Base-by-base conservation (phyloP, 495 filamentous ascomycete species). In the Gamarada debralockiae region DNA sequence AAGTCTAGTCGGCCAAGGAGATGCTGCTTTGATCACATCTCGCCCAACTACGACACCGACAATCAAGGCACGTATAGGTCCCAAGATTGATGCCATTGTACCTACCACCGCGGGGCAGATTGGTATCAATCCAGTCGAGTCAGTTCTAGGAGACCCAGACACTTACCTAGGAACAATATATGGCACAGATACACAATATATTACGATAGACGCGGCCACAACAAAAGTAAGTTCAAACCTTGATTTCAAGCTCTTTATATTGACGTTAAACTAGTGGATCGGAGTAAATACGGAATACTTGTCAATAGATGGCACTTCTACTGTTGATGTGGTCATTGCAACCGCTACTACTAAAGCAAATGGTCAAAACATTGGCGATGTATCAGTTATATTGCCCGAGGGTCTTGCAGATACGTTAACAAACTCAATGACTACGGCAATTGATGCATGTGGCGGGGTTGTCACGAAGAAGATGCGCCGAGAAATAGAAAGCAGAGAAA, bases 331-430 rank as follows among this genome's bases (percentile, higher is more conserved):
- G 14, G 25, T 31, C 9, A 15, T 48, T 9, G 10, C 44, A 10
- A 48, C 44, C 4, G 44, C 44, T 7, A 48, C 23, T n/a, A 24
- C 10, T 10, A 24, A 3, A 3, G 24, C 22, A 4, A 33, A 48
- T 15, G 18, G 18, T 9, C 18, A 25, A 8, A 31, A 18, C 13
- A 24, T 33, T 12, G 44, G 44, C 9, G 44, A 48, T 34, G 17
- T 48, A 48, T 48, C 44, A 12, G 27, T 48, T 24, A 48, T 48
- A 3, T n/a, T 48, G 14, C 44, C 44, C 9, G 23, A 48, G 33
- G 44, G 44, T 3, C 17, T 48, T n/a, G 44, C 44, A 5, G 6
- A 29, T 9, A 13, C 44, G 3, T 18, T 48, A n/a, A 29, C 27
- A 48, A 33, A 13, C 24, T 48, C 44, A 14, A 21, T 18, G 3